Evolutionary conservation across 169 alveolate genomes (phyloP).

Genomic region (Cryptosporidium sp.): DNA sequence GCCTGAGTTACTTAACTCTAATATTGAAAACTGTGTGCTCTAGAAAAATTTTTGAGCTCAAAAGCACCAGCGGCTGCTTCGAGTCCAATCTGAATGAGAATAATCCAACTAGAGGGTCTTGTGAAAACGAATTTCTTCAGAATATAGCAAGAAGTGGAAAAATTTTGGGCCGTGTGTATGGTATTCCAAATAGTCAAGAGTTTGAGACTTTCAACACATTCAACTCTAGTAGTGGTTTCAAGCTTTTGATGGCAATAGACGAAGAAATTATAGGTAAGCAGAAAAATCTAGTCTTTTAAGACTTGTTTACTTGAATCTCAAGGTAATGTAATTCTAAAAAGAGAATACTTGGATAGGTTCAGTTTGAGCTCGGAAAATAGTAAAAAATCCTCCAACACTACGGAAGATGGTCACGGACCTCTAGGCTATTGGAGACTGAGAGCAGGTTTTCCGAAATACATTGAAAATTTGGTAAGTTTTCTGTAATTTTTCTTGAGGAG

Average conservation of each 20-base stretch:
- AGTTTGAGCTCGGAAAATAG: background rate
- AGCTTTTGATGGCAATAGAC: constrained; percentile 40
- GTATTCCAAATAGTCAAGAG: background rate
- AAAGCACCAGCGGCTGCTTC: background rate
- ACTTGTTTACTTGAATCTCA: background rate
- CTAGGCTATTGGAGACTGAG: constrained; percentile 67
- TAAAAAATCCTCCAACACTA: background rate
- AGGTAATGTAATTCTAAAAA: constrained; percentile 18
- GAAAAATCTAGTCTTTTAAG: background rate
- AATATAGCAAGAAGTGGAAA: background rate
- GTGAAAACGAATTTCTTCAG: background rate
- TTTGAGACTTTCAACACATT: background rate
- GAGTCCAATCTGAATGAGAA: background rate
- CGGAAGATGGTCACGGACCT: background rate
- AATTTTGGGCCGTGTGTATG: background rate
- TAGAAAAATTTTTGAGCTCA: background rate
- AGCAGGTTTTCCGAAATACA: constrained; percentile 53
- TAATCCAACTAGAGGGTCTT: background rate
- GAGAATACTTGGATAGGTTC: background rate
- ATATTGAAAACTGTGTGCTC: background rate
- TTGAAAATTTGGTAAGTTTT: constrained; percentile 62
- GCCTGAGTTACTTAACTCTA: background rate
- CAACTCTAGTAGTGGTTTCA: background rate
- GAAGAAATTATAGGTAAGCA: constrained; percentile 63
- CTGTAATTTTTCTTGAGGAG: background rate